phyloP scores from a whole-genome alignment of 495 filamentous ascomycete genomes.

The Penicillium fimorum region DNA sequence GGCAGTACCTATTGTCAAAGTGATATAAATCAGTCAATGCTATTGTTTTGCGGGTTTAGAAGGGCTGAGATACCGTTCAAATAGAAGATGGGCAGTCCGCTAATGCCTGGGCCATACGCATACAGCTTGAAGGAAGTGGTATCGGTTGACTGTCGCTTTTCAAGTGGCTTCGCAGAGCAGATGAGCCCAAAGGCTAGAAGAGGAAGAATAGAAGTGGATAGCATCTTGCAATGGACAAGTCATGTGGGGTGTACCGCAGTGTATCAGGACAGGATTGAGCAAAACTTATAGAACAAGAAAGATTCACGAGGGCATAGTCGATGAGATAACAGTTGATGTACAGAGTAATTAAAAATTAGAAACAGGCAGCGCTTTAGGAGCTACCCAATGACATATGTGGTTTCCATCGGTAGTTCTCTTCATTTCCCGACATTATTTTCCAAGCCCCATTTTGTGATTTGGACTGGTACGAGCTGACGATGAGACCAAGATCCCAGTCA shows the following conservation, averaged over 20 bases:
- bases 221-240: background rate
- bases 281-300: background rate
- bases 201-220: background rate
- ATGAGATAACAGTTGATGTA: background rate
- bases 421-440: background rate
- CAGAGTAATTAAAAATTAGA: constrained; percentile 1
- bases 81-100: constrained; percentile 36
- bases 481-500: background rate
- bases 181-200: constrained; percentile 2
- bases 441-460: constrained; percentile 4
- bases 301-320: background rate
- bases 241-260: background rate
- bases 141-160: constrained; percentile 4
- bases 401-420: background rate
- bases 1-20: constrained; percentile 12
- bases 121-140: constrained; percentile 30
- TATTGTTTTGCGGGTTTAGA: background rate
- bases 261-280: background rate
- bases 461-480: constrained; percentile 8
- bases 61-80: constrained; percentile 23
- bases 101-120: constrained; percentile 34
- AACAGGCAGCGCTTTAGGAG: background rate
- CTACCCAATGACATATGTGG: background rate
- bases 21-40: background rate
- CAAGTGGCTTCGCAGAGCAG: constrained; percentile 13